Base-by-base conservation (phyloP, 192 early-diverging fungal species). In the Umbelopsis isabellina region DNA sequence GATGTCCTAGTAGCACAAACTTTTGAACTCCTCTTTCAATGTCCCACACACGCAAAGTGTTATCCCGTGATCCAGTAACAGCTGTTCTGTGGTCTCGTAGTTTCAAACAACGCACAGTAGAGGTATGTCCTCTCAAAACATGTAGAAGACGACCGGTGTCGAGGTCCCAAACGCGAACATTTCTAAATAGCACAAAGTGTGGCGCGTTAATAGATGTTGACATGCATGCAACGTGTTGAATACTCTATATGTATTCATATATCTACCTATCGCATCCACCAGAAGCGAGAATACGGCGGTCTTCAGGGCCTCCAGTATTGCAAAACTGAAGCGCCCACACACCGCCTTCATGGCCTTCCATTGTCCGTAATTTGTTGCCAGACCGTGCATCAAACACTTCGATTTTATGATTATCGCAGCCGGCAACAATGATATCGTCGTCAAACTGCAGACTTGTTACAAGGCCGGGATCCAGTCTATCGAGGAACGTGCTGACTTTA, bases 401-500 rank as follows among this genome's bases (percentile, higher is more conserved):
- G 46, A 98, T 98, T 23, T 90, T 87, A 68, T 93, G 90, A 45
- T 96, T 95, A 81, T 99, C 97, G 22, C 93, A 89, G 35, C 97
- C 98, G 22, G 94, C 93, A 5, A 99, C 91, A 61, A 97, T 95
- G 79, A 94, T 92, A 49, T 93, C 88, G 13, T 88, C 86, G 70
- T 97, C 96, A 87, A 97, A 95, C 78, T 98, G 96, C 41, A 99
- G 80, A 55, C 94, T 96, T 10, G 98, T 99, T 16, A 98, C 96
- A 6, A 98, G 91, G 66, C 82, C 85, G 13, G 76, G 66, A 65
- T 82, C 61, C 8, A 69, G 65, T 20, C 75, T 70, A 33, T 88
- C 82, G 37, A 92, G 89, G 52, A 90, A 85, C 22, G 69, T 71
- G 9, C 45, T 72, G 11, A 80, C 75, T 41, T 79, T 77, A 15